Evolutionary conservation across 371 early-diverging fungal species (phyloP), one percentile per base, ranked within the genome.

Genomic region (Mucor lusitanicus): DNA sequence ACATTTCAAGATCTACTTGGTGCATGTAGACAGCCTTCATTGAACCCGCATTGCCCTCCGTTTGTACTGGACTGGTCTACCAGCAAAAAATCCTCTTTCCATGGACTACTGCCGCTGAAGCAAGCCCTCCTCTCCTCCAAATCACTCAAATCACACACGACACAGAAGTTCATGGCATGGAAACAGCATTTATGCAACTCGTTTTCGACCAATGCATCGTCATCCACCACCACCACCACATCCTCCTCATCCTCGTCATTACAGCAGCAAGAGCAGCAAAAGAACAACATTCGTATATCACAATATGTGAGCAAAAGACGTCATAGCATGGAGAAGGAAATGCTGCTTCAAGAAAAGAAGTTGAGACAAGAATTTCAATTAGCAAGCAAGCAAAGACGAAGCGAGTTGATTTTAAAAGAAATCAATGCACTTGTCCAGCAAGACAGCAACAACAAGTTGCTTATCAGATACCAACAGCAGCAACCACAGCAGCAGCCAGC

Each of bases 261-360:
- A 27, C 15, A 13, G 2, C 28, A 37, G 63, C 59, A 68, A 50
- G 50, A 62, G 50, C 44, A 68, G 19, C 53, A 65, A 44, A 65
- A 64, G 19, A 37, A 37, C 28, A 61, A 39, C 40, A 64, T 70
- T 12, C 65, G 60, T 12, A 61, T 65, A 35, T 62, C 69, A 27
- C 69, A 69, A 27, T 69, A 63, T 65, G 35, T 72, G 15, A 69
- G 63, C 21, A 28, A 72, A 32, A 64, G 65, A 37, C 62, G 73
- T 17, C 69, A 65, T 48, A 63, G 65, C 25, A 61, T 75, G 63
- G 72, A 75, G 13, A 66, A 65, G 23, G 72, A 72, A 40, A 55
- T 75, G 37, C 27, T 72, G 25, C 35, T 48, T 11, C 68, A 68
- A 59, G 75, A 74, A 28, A 59, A 66, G 33, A 64, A 66, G 12